Conservation (phyloP, 148 eudicot genomes). For the Heliosperma pusillum region DNA sequence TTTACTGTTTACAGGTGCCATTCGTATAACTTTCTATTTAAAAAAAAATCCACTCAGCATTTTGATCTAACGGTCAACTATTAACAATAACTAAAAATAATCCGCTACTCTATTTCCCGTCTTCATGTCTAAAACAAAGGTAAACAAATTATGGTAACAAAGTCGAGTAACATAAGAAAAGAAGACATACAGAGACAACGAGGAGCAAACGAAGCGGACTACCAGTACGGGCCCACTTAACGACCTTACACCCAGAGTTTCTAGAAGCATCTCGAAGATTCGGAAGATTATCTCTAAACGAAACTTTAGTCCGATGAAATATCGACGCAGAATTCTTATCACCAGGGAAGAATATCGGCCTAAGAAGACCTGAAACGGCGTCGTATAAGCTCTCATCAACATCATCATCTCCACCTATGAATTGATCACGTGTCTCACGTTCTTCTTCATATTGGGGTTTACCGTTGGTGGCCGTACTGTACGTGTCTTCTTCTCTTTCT, state of each 20-base stretch:
- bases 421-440: not conserved
- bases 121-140: too few relatives aligned
- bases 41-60: too few relatives aligned
- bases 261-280: constrained; percentile 49
- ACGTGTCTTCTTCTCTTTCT: constrained; percentile 4
- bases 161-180: too few relatives aligned
- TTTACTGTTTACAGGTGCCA: too few relatives aligned
- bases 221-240: constrained; percentile 66
- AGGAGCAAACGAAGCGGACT: constrained; percentile 67
- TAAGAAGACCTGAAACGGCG: constrained; percentile 24
- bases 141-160: too few relatives aligned
- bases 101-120: too few relatives aligned
- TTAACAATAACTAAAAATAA: too few relatives aligned
- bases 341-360: constrained; percentile 45
- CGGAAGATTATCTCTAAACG: constrained; percentile 49
- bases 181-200: constrained; percentile 50
- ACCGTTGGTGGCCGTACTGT: not conserved
- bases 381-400: constrained; percentile 20
- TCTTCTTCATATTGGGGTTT: constrained; percentile 9
- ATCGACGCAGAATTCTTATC: constrained; percentile 27
- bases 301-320: constrained; percentile 39
- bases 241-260: constrained; percentile 39
- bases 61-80: too few relatives aligned
- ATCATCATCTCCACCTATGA: not conserved
- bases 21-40: too few relatives aligned